Conservation (phyloP, 2,329 filamentous ascomycete species). For the Pseudogymnoascus sp. region DNA sequence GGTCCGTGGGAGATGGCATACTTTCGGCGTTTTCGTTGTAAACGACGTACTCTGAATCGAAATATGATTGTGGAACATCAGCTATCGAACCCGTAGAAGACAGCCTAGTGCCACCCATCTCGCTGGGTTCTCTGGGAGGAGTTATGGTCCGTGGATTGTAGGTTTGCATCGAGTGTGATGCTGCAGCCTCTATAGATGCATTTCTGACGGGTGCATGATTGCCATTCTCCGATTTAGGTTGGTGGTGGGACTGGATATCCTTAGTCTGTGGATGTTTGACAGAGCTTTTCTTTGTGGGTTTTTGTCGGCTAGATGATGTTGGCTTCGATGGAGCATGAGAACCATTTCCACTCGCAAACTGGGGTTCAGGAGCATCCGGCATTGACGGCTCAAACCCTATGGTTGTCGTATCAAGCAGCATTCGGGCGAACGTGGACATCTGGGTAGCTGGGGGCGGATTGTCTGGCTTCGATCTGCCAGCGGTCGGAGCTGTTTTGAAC, state of each 20-base stretch:
- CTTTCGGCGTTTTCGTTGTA: conserved; percentile 18
- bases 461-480: conserved; percentile 20
- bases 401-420: conserved; percentile 27
- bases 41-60: conserved; percentile 25
- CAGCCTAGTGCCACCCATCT: conserved; percentile 13
- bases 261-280: neutral
- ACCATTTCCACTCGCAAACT: neutral
- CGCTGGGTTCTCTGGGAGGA: neutral
- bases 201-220: neutral
- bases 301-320: neutral
- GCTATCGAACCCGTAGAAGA: conserved; percentile 25
- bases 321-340: neutral
- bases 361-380: conserved; percentile 18
- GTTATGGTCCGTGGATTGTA: conserved; percentile 3
- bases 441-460: conserved; percentile 15
- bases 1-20: conserved; percentile 23
- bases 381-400: conserved; percentile 23
- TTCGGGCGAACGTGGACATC: conserved; percentile 28
- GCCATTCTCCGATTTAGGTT: neutral
- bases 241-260: neutral
- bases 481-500: conserved; percentile 47
- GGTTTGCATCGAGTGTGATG: neutral
- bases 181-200: neutral
- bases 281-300: neutral
- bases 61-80: conserved; percentile 19